phyloP scores from a whole-genome alignment of 169 alveolate species.

The Plasmodium coatneyi region DNA sequence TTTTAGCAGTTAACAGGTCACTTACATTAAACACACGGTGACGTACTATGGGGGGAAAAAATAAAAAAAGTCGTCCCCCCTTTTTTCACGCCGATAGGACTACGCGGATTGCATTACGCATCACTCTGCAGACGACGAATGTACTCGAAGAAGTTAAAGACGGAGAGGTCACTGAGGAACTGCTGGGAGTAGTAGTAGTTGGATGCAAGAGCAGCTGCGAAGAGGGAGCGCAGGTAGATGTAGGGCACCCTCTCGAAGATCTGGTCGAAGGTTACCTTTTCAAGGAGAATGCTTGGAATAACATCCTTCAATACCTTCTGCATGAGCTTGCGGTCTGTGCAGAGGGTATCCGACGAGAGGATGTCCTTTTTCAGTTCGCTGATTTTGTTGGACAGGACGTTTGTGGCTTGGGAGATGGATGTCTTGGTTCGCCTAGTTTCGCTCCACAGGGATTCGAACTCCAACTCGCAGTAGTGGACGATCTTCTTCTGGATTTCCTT shows the following conservation, averaged over 20 bases:
- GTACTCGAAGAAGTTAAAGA: slow-evolving; percentile 86
- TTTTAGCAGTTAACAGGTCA: background rate
- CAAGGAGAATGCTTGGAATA: slow-evolving; percentile 81
- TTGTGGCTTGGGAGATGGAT: slow-evolving; percentile 87
- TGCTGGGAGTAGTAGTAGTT: slow-evolving; percentile 84
- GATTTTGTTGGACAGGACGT: slow-evolving; percentile 84
- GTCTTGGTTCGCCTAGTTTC: slow-evolving; percentile 85
- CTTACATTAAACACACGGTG: background rate
- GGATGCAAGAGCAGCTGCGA: slow-evolving; percentile 86
- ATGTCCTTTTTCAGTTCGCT: slow-evolving; percentile 83
- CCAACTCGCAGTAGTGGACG: slow-evolving; percentile 78
- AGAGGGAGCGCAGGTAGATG: slow-evolving; percentile 82
- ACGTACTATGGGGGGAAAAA: background rate
- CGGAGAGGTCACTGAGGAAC: slow-evolving; percentile 86
- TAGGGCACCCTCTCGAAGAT: slow-evolving; percentile 84
- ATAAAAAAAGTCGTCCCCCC: no score
- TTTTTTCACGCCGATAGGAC: background rate
- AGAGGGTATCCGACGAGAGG: slow-evolving; percentile 79
- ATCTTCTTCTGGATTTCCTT: slow-evolving; percentile 82
- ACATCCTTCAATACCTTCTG: slow-evolving; percentile 63
- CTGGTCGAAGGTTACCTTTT: slow-evolving; percentile 77
- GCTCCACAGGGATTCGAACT: slow-evolving; percentile 82
- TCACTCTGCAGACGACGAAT: slow-evolving; percentile 68
- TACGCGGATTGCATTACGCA: background rate
- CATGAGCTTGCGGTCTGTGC: slow-evolving; percentile 77